Evolutionary conservation across 148 eudicot species (phyloP), one percentile per base, ranked within the genome.

Genomic region (Nepenthes gracilis): DNA sequence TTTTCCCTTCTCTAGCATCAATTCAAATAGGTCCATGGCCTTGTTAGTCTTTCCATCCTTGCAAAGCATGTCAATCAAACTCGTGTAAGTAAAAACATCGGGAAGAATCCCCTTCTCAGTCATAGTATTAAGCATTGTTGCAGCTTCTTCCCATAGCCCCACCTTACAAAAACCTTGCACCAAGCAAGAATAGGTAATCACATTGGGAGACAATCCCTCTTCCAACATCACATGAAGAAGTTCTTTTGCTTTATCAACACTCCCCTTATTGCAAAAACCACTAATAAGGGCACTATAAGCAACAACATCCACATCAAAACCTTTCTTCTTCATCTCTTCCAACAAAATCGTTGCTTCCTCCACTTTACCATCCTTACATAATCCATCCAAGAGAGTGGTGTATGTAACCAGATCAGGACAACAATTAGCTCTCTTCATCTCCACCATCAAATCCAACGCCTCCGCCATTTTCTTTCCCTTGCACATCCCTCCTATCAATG

Each of bases 1-100:
- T 67, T 69, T 72, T 32, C 88, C 81, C 69, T 73, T 81, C 57
- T 73, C 59, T 52, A 70, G 23, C 96, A 88, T 88, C 71, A 85
- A 57, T 23, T 81, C 62, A 57, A 79, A 73, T 43, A 88, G 50
- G n/a, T 77, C 75, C 57, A 71, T 56, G 56, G 92, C 96, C 69
- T 74, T 72, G 9, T 57, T 54, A 34, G 71, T 64, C 70, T 59
- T 79, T 52, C 79, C 80, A 63, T 71, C 55, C 61, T 77, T 65
- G 70, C 84, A 85, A 35, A 83, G 83, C 58, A 71, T 81, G 33
- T 75, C 67, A 59, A 88, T 79, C 59, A 88, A 52, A 72, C 78
- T 64, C 6, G 75, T 71, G 60, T 83, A 83, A 34, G 81, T 73
- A 54, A 65, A 10, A 50, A 57, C 64, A 75, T 87, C 83, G 33